Percentiles rank a stretch among this genome's conserved stretches.
These are phyloP conservation scores for Neopestalotiopsis clavispora DNA, from an alignment of 2,329 filamentous ascomycete species.

Conservation along the genomic window DNA sequence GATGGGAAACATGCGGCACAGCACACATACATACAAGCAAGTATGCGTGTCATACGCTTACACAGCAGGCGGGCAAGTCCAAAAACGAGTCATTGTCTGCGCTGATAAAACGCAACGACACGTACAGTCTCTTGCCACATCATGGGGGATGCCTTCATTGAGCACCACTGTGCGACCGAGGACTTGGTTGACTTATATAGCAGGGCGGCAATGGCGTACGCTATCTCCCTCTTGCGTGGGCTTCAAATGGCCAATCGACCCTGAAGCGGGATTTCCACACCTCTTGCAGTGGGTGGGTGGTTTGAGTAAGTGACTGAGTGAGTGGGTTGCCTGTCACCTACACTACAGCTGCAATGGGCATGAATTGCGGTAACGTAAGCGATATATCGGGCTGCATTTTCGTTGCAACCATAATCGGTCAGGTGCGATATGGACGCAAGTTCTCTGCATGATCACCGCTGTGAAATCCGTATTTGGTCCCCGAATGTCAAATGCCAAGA, in stretches of 20 bases:
- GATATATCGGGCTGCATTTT: background rate
- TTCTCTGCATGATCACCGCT: background rate
- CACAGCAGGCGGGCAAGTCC: background rate
- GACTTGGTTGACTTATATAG: background rate
- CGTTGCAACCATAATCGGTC: slow-evolving; percentile 1
- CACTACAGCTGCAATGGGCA: background rate
- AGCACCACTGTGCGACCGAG: background rate
- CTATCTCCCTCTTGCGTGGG: background rate
- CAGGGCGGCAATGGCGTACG: background rate
- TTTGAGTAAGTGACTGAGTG: background rate
- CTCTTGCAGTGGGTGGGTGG: background rate
- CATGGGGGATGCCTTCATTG: background rate
- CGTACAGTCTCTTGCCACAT: background rate
- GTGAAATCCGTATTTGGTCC: background rate
- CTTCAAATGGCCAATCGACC: background rate
- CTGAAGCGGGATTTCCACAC: background rate
- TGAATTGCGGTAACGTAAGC: slow-evolving; percentile 1
- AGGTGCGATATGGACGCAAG: background rate
- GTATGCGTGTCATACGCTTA: background rate
- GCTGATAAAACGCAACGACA: background rate
- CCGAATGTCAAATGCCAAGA: background rate
- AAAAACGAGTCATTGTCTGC: background rate
- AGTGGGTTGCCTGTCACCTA: background rate
- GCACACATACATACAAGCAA: too few relatives aligned
- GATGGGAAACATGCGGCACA: background rate